Base-by-base conservation (phyloP, 129 eudicot species). In the Pulicaria dysenterica region DNA sequence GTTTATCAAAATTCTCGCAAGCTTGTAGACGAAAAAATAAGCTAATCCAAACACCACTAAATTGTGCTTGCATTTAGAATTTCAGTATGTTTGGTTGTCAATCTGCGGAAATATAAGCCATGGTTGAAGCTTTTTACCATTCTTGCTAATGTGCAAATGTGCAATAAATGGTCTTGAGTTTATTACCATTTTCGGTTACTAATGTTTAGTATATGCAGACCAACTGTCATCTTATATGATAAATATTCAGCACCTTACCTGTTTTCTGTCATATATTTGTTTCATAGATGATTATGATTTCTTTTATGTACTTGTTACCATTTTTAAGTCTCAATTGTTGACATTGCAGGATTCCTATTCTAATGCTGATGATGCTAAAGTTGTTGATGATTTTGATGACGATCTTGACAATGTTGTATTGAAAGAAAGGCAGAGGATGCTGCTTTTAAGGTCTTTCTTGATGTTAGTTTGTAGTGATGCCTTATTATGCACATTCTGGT, bases 401-500 rank as follows among this genome's bases (percentile, higher is more conserved):
- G 87, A 80, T 60, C 88, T 87, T 19, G 98, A 93, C 62, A 84
- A 85, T 47, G 64, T 93, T 42, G 76, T 66, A 16, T 72, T 93
- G 75, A 85, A 72, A 77, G 88, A 84, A 80, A 82, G 96, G 3
- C 83, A 67, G 68, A 90, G 78, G 73, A 70, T 85, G 84, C 89
- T 93, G 64, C 76, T 89, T 50, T 80, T 87, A 74, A 85, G 96
- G 96, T 93, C 58, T 48, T 58, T 42, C 40, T 55, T 40, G 61
- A 19, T 64, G 38, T 56, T 81, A n/a, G 40, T 62, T 14, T 61
- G 47, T 46, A 77, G 58, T 34, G 56, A 37, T 47, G 50, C 14
- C 2, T 16, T 16, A 45, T 44, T 40, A 43, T 51, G 72, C 24
- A 24, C 9, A 4, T 60, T 62, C 14, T 73, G 14, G 51, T 49